Base-by-base conservation (phyloP, 2,329 filamentous ascomycete genomes). In the Bipolaris gigantea region DNA sequence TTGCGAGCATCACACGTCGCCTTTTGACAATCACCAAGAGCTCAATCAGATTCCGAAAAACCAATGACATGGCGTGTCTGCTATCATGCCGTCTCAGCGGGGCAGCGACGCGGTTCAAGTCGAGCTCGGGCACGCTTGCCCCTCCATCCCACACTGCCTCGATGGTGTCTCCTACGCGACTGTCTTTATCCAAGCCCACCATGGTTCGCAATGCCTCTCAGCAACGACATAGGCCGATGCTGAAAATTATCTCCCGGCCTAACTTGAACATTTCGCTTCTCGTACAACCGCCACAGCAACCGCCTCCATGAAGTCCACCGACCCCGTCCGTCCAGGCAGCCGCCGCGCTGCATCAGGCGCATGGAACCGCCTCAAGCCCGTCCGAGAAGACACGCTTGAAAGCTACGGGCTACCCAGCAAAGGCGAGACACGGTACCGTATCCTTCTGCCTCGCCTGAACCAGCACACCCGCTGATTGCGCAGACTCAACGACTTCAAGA, bases 331-430 rank as follows among this genome's bases (percentile, higher is more conserved):
- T 13, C 70, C 72, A 47, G 73, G 63, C 59, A 73, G 66, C 56
- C 70, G 70, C 49, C 71, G 73, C 41, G 73, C 68, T 16, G 71
- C 73, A 35, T 75, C 73, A 23, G 70, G 73, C 40, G 71, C 71
- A 36, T 75, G 72, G 72, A 69, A 69, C 48, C 70, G 72, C 59
- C 78, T 95, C 60, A 92, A 89, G 73, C 88, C 89, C 11, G 82
- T 87, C 56, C 84, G 88, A 40, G 78, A 85, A 53, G 92, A 97
- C 73, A 85, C 89, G 13, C 79, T 97, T 25, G 89, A 95, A 64
- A 83, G 81, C 56, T 89, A 95, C 62, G 92, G 93, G 1, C 81
- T 96, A 61, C 90, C 90, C 4, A 96, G 92, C 2, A 97, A 96
- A 71, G 93, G 93, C 48, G 93, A 97, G 74, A 89, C 82, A 43